Evolutionary conservation across 768 basidiomycete species (phyloP), one percentile per base, ranked within the genome.

Genomic region (Daedaleopsis nitida): DNA sequence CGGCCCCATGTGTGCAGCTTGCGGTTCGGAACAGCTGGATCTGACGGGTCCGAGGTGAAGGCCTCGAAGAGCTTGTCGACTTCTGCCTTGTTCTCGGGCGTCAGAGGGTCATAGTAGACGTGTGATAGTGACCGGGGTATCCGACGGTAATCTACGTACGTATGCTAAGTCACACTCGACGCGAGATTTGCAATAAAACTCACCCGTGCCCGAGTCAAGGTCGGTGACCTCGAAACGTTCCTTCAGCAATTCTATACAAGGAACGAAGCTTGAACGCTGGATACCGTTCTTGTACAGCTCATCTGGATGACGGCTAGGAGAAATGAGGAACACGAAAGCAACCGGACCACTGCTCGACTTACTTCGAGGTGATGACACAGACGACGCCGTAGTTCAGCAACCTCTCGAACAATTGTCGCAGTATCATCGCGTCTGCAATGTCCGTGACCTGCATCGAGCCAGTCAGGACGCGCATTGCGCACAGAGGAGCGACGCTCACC

Each of bases 241-340:
- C 77, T 97, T 98, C 66, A 99, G 84, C 32, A 98, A 82, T 51
- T 98, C 92, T 60, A 99, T 98, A 27, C 94, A 89, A 11, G 97
- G 97, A 49, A 98, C 71, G 76, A 99, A 99, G 69, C 94, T 96
- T 5, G 89, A 84, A 3, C 97, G 85, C 72, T 99, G 97, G 45
- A 99, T 97, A 0, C 97, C 97, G 65, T 98, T 98, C 84, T 96
- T 96, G 80, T 99, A 99, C 1, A 99, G 81, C 34, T 98, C 93
- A 68, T 98, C 91, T 2, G 97, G 97, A 72, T 97, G 94, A 60
- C 97, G 97, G 76, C 96, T 99, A 66, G 17, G 24, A 1, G 2
- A 48, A 10, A 44, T 12, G 35, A 57, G 43, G 13, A 38, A 39
- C 6, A 44, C 24, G 11, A 14, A 12, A 34, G 44, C 17, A 58